Evolutionary conservation across 2,329 filamentous ascomycete genomes (phyloP), one percentile per base, ranked within the genome.

Genomic region (Aspergillus eucalypticola): DNA sequence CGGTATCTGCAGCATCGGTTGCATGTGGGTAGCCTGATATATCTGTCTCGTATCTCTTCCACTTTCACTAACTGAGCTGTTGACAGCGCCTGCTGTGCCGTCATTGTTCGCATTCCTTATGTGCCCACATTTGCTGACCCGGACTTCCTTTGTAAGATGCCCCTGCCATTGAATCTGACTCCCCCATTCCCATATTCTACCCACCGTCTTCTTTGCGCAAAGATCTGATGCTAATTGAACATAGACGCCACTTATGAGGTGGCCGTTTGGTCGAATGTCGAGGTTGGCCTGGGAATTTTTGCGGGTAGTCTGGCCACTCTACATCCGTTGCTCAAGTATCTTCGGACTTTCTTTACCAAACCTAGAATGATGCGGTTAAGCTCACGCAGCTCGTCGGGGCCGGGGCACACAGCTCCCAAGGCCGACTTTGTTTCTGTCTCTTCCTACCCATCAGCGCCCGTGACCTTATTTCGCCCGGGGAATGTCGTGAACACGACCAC

Each of bases 51-150:
- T 3, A 13, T 27, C 11, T 8, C 3, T 13, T 21, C 17, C 21
- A 21, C 8, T 2, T 39, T 51, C 5, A 11, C 46, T 44, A 11
- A 17, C 29, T 3, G 3, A 10, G 1, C 0, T 3, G 3, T 39
- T 32, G 6, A 35, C 23, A 58, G 55, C 21, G 55, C 55, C 8
- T 51, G 48, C 15, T 25, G 38, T 2, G 55, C 46, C 1, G 55
- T 58, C 2, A 44, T 58, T 6, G 25, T 58, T 27, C 46, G 55
- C 10, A 52, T 58, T n/a, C 55, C 55, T 6, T 58, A 52, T 32
- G 21, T 52, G 2, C 23, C 29, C 8, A 42, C 29, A 8, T 23
- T 51, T 25, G 32, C 29, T 4, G 44, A 46, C 8, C 4, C 1
- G 10, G 50, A 58, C n/a, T 48, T 58, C n/a, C 11, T 54, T 4